Percentiles rank a stretch among this genome's conserved stretches.
These are phyloP conservation scores for Balakata baccata DNA, from an alignment of 345 rosid species.

Conservation along the genomic window DNA sequence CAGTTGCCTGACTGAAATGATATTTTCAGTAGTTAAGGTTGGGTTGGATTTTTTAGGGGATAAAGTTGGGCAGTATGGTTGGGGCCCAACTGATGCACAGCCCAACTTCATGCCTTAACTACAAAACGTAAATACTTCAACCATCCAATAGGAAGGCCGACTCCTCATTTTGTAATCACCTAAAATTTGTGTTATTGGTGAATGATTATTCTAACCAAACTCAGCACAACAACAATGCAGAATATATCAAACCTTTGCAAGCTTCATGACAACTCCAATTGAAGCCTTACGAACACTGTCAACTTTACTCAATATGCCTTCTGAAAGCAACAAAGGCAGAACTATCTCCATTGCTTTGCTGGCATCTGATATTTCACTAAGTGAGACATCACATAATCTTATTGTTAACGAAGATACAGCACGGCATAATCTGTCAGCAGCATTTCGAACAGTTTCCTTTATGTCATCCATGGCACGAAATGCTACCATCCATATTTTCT, in stretches of 20 bases:
- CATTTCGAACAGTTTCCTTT: conserved; percentile 94
- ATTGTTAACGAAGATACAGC: conserved; percentile 70
- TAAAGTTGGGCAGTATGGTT: too few relatives aligned
- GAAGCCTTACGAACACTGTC: conserved; percentile 82
- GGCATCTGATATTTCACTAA: conserved; percentile 73
- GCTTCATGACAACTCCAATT: conserved; percentile 93
- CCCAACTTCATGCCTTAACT: neutral
- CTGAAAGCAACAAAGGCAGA: conserved; percentile 80
- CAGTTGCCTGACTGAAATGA: too few relatives aligned
- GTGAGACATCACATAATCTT: conserved; percentile 85
- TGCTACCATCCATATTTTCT: conserved; percentile 70
- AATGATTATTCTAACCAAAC: neutral
- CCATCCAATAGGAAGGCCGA: neutral
- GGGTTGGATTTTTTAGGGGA: too few relatives aligned
- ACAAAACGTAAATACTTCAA: neutral
- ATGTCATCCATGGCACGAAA: conserved; percentile 99
- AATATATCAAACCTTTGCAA: conserved; percentile 64
- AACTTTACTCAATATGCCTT: conserved; percentile 92
- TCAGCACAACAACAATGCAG: neutral
- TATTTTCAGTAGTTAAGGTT: too few relatives aligned
- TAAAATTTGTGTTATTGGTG: neutral
- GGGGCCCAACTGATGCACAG: too few relatives aligned
- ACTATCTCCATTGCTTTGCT: conserved; percentile 71
- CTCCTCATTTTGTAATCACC: neutral
- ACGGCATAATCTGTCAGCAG: conserved; percentile 87